Base-by-base conservation (phyloP, 2,329 filamentous ascomycete species). In the Fusarium solani-melongenae region DNA sequence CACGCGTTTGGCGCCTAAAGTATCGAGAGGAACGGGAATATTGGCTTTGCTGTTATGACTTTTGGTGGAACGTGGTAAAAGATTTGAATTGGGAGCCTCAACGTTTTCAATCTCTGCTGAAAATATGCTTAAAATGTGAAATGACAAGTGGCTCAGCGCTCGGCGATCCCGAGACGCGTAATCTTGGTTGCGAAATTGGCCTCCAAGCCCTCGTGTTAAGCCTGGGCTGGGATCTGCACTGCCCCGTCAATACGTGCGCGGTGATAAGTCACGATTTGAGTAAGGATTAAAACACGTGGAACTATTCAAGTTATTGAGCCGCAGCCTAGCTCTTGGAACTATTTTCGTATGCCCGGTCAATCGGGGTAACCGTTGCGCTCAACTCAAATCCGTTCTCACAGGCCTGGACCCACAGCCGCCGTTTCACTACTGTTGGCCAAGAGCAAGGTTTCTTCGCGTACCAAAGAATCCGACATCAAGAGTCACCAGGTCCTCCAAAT, bases 401-500 rank as follows among this genome's bases (percentile, higher is more conserved):
- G 11, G 10, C 9, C 24, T 7, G n/a, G 44, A 49, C 44, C 44
- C 44, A 49, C 24, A 49, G 15, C 11, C 3, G 1, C 24, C 5
- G 44, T 49, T 49, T 46, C 41, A 46, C 41, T 20, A 51, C 17
- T 53, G 27, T 31, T 53, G 46, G 17, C 46, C 17, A n/a, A 53
- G 27, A 20, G 46, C 46, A 7, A 53, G 11, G n/a, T 53, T 53
- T 20, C 46, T 53, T 31, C 46, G n/a, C 17, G 46, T 53, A 20
- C 46, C 46, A 31, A 53, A 53, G 46, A 20, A 53, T 6, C 46
- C 46, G 14, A 53, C 46, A 14, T 53, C 46, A 31, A 53, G 46
- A 4, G 77, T 79, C 1, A 72, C 77, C 9, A 66, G 17, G 14
- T 79, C 56, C 1, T 62, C 31, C 29, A 79, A 57, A 4, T 70